Evolutionary conservation across 129 eudicot genomes (phyloP).

Genomic region (Oenanthe sinensis): DNA sequence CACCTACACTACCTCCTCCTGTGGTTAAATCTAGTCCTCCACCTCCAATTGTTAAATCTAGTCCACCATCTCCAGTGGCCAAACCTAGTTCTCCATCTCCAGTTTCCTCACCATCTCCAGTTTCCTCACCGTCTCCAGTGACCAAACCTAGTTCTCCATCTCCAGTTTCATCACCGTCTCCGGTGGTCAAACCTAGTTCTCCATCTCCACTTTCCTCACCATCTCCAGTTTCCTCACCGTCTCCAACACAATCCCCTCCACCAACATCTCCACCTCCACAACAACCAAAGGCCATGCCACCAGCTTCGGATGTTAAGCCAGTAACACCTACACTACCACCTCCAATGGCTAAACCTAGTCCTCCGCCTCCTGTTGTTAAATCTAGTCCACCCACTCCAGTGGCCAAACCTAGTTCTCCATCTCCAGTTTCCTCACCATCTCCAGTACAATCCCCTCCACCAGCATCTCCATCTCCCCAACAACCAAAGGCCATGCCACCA

Average conservation of each 20-base stretch:
- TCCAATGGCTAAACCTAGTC: background rate
- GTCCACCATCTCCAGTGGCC: constrained; percentile 10
- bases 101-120: background rate
- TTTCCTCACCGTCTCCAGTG: no score
- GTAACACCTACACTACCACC: background rate
- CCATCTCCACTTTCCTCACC: constrained; percentile 1
- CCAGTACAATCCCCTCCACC: background rate
- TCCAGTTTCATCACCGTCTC: background rate
- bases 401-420: constrained; percentile 2
- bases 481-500: background rate
- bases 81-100: no score
- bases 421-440: constrained; percentile 7
- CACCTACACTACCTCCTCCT: background rate
- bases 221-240: background rate
- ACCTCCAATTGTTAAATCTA: background rate
- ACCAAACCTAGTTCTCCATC: constrained; percentile 11
- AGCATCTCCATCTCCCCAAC: constrained; percentile 4
- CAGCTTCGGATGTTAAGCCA: background rate
- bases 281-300: background rate
- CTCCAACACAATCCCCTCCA: constrained; percentile 23
- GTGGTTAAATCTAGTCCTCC: background rate
- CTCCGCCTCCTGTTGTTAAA: background rate
- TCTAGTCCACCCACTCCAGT: background rate
- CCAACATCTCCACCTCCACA: constrained; percentile 13
- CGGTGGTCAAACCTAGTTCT: background rate